Base-by-base conservation (phyloP, 345 rosid species). In the Eucalyptus marginata region DNA sequence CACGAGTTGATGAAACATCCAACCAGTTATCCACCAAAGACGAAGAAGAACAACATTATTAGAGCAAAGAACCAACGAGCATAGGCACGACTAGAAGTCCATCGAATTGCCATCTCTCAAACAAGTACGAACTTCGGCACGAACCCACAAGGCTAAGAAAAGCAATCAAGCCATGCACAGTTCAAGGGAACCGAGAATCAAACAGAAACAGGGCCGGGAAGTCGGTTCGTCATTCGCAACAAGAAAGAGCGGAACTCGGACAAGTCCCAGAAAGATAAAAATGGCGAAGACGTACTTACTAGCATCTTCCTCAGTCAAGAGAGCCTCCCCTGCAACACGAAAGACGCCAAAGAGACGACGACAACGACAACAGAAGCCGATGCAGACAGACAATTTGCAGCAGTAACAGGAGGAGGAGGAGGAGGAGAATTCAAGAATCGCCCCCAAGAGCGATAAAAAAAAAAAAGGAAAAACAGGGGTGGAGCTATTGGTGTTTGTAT, bases 201-300 rank as follows among this genome's bases (percentile, higher is more conserved):
- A 71, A 52, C 58, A 56, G 86, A 80, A 86, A 59, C 88, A 44
- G 46, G 27, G 56, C 81, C 46, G 76, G 27, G 33, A 88, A 18
- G 64, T 40, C 33, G 29, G 56, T 44, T 83, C 20, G 89, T 17
- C 22, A 52, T 7, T 52, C 33, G 6, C 31, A 58, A 24, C 59
- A 50, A 79, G 29, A 88, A 46, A 76, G 79, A 86, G 43, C 14
- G 43, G 89, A 90, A 86, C 92, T 90, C 90, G 90, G 80, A 59
- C 59, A 84, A 81, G 44, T 71, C 87, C 89, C 91, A 84, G 84
- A 89, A 89, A 86, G 89, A 58, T 9, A 7, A 84, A 62, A 46
- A 86, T 52, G 87, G 49, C 91, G 90, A 93, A 92, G 94, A 96
- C 99, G 96, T 97, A 97, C 99, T 97, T 97, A 97, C 99, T 96